Evolutionary conservation across 208 protist genomes (phyloP).

Genomic region (Crithidia expoeki): DNA sequence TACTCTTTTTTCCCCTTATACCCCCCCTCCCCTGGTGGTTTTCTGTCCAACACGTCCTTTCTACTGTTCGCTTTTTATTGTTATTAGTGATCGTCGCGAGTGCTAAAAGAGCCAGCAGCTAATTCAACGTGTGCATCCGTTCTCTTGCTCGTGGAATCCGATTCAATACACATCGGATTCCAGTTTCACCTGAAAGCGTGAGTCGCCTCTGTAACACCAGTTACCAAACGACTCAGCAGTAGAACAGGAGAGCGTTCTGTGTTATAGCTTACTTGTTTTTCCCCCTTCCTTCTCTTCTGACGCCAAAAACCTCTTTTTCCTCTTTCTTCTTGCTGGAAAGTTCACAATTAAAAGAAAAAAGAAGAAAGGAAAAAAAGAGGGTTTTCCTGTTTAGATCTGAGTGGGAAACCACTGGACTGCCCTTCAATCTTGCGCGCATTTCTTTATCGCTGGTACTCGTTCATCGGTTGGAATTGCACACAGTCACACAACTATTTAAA

Average conservation of each 20-base stretch:
- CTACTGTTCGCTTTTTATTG: not conserved
- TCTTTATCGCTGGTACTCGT: not conserved
- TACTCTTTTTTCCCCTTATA: not conserved
- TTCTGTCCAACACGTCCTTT: not conserved
- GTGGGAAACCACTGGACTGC: not conserved
- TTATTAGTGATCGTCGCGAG: not conserved
- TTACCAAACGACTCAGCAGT: not conserved
- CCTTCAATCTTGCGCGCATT: conserved; percentile 1
- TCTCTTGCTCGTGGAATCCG: not conserved
- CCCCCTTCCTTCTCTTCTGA: not conserved
- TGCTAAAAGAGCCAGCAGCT: not conserved
- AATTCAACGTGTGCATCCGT: not conserved
- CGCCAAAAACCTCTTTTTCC: not conserved
- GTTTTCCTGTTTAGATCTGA: not conserved
- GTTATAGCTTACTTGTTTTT: not conserved
- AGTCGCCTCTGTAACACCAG: not conserved
- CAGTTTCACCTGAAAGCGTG: not conserved
- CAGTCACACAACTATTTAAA: not conserved
- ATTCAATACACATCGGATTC: not conserved
- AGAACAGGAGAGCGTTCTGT: not conserved
- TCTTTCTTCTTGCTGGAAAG: not conserved
- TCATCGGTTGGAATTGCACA: not conserved
- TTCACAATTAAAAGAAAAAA: not conserved
- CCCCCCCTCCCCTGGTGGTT: too few species aligned
- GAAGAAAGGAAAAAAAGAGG: not conserved